Conservation (phyloP, 1,284 basidiomycete species). For the Trametes versicolor region DNA sequence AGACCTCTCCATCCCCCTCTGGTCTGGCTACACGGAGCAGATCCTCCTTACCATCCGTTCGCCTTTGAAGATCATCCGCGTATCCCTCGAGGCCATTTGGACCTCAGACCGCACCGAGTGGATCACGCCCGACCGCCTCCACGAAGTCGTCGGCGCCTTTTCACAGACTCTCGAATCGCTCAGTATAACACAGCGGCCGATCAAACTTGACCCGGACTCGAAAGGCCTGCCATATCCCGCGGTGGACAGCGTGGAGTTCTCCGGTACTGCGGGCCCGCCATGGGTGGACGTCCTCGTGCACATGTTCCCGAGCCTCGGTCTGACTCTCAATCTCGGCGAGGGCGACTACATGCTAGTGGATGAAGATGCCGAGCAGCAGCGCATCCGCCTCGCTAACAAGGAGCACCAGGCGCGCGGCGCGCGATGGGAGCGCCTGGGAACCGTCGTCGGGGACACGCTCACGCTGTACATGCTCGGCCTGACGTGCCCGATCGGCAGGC, state of each 20-base stretch:
- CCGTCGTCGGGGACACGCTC: slow-evolving; percentile 9
- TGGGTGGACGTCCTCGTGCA: slow-evolving; percentile 3
- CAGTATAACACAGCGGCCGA: background rate
- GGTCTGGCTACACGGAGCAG: background rate
- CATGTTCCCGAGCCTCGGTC: slow-evolving; percentile 16
- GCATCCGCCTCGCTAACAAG: slow-evolving; percentile 1
- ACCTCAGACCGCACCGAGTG: background rate
- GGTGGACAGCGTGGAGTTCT: background rate
- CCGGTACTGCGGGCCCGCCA: background rate
- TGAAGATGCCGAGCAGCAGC: background rate
- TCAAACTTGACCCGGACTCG: background rate
- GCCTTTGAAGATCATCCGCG: background rate
- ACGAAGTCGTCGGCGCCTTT: background rate
- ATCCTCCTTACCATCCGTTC: background rate
- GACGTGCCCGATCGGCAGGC: background rate
- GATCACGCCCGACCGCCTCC: background rate
- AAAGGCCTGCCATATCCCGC: slow-evolving; percentile 1
- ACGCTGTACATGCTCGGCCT: slow-evolving; percentile 11
- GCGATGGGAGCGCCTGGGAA: slow-evolving; percentile 4
- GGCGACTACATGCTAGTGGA: background rate
- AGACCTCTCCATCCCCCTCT: background rate
- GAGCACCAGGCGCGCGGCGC: background rate
- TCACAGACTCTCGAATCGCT: background rate
- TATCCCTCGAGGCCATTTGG: background rate
- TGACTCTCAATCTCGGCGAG: background rate